A percentile compares a stretch with the other conserved stretches of the same genome.
phyloP scores from a whole-genome alignment of 2,329 filamentous ascomycete species.

The Penicillium sclerotiorum region DNA sequence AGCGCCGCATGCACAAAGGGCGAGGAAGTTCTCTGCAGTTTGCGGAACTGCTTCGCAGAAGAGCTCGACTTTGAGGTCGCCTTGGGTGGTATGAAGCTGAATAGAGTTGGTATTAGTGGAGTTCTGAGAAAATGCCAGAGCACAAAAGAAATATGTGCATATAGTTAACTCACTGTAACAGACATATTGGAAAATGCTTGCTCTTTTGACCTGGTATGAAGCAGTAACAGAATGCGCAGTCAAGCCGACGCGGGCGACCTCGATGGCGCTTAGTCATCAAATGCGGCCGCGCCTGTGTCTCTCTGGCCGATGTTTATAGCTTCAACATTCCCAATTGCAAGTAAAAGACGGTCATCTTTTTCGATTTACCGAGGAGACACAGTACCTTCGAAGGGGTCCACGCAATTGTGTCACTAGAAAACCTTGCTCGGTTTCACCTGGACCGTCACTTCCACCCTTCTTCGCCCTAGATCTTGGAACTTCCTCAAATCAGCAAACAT shows the following conservation, averaged over 20 bases:
- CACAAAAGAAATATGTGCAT: neutral
- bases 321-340: neutral
- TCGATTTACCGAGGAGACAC: too few relatives aligned
- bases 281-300: neutral
- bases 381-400: too few relatives aligned
- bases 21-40: constrained; percentile 79
- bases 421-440: too few relatives aligned
- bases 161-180: constrained; percentile 33
- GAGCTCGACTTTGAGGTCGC: constrained; percentile 91
- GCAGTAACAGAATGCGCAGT: neutral
- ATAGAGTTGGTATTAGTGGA: neutral
- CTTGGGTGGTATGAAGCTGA: constrained; percentile 79
- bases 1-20: constrained; percentile 62
- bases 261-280: constrained; percentile 22
- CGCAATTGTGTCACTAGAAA: too few relatives aligned
- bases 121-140: neutral
- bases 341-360: neutral
- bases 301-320: constrained; percentile 9
- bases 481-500: constrained; percentile 48
- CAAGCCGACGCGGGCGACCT: constrained; percentile 12
- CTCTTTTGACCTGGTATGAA: neutral
- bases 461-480: neutral
- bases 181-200: constrained; percentile 29
- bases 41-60: constrained; percentile 95
- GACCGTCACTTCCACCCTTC: neutral